Evolutionary conservation across 176 grass and related monocot genomes (phyloP).

Genomic region (Phoenix roebelenii): DNA sequence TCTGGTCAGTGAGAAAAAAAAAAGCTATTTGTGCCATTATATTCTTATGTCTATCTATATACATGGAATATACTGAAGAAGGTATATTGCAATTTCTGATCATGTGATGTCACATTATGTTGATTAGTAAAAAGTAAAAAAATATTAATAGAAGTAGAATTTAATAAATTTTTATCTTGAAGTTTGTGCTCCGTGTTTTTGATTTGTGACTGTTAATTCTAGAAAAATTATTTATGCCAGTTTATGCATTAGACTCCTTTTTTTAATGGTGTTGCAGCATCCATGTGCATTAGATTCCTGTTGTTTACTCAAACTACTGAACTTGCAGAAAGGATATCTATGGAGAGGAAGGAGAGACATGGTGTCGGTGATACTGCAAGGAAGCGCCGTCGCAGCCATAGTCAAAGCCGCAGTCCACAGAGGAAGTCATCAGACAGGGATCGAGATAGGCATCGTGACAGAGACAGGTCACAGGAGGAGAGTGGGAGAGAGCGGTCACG

Average conservation of each 20-base stretch:
- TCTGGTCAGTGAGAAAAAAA: conserved; percentile 47
- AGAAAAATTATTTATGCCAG: no score
- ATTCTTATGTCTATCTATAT: no score
- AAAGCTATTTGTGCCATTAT: not conserved
- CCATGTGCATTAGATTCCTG: not conserved
- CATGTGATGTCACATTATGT: no score
- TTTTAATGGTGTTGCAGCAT: no score
- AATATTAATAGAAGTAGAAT: no score
- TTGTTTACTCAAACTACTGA: not conserved
- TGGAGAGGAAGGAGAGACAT: conserved; percentile 50
- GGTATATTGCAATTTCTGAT: no score
- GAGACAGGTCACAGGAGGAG: conserved; percentile 11
- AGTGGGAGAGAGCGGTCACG: conserved; percentile 36
- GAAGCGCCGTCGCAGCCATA: conserved; percentile 50
- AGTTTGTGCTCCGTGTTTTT: no score
- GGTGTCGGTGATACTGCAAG: conserved; percentile 37
- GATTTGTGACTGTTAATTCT: no score
- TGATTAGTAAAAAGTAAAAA: no score
- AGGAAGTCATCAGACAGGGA: conserved; percentile 65
- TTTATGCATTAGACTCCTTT: no score
- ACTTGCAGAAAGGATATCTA: conserved; percentile 48
- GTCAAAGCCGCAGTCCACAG: conserved; percentile 62
- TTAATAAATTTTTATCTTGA: no score
- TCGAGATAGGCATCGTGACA: conserved; percentile 44
- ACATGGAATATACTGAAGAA: no score